Conservation (phyloP, 768 basidiomycete genomes). For the Amanita fuliginea region DNA sequence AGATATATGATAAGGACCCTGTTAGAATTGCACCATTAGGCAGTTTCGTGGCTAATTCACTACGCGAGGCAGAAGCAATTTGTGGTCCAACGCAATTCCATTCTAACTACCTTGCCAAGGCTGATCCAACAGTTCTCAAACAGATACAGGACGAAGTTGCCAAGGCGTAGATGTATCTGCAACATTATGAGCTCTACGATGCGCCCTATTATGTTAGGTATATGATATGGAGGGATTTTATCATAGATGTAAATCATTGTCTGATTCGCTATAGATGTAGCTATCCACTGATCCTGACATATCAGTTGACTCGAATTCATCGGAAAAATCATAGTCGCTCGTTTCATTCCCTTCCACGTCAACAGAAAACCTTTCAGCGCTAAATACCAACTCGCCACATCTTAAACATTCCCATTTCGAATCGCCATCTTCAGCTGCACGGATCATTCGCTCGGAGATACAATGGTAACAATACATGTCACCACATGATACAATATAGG, state of each 20-base stretch:
- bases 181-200: neutral
- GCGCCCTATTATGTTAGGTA: neutral
- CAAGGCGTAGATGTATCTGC: conserved; percentile 9
- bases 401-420: conserved; percentile 76
- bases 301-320: conserved; percentile 35
- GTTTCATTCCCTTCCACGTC: conserved; percentile 31
- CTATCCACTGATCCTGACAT: conserved; percentile 46
- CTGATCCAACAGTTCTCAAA: conserved; percentile 64
- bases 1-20: conserved; percentile 66
- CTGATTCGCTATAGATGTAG: conserved; percentile 30
- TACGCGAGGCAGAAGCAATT: conserved; percentile 52
- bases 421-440: conserved; percentile 49
- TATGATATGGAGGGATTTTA: neutral
- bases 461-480: conserved; percentile 94
- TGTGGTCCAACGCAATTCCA: conserved; percentile 55
- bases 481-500: conserved; percentile 76
- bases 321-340: conserved; percentile 52
- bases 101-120: conserved; percentile 43
- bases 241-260: conserved; percentile 3
- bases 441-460: conserved; percentile 73
- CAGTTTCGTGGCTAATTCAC: conserved; percentile 39
- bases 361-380: conserved; percentile 48
- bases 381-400: conserved; percentile 55
- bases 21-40: conserved; percentile 60
- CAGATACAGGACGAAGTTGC: conserved; percentile 52